These are phyloP conservation scores for Blepharisma japonicum DNA, from an alignment of 73 alveolate species.

Conservation along the genomic window DNA sequence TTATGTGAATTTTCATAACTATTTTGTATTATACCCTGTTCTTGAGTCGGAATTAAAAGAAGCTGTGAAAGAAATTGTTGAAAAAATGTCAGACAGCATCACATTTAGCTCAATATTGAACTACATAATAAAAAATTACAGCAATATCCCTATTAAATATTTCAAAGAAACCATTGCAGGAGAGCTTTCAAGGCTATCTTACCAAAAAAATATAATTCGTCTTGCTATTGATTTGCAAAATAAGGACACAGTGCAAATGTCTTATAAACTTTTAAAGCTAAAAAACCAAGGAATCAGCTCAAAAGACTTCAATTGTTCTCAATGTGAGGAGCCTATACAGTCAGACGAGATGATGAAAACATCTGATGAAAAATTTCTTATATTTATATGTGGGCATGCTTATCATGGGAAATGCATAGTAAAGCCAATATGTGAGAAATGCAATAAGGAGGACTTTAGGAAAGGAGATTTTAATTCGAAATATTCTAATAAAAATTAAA, in stretches of 20 bases:
- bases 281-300: conserved; percentile 19
- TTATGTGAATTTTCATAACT: neutral
- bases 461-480: neutral
- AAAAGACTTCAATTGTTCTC: conserved; percentile 1
- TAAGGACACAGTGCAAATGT: conserved; percentile 10
- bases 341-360: conserved; percentile 24
- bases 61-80: neutral
- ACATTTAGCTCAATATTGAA: neutral
- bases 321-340: neutral
- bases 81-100: conserved; percentile 6
- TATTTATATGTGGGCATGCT: conserved; percentile 32
- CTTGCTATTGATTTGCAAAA: neutral
- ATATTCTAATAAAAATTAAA: too few relatives aligned
- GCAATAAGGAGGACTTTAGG: neutral
- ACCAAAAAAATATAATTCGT: neutral
- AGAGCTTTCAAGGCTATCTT: conserved; percentile 7
- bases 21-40: neutral
- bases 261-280: neutral
- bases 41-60: neutral
- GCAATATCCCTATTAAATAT: conserved; percentile 17
- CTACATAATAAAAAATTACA: neutral
- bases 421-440: neutral
- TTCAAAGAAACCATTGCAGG: conserved; percentile 16
- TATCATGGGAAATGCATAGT: conserved; percentile 11
- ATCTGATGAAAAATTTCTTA: neutral